Conservation (phyloP, 495 filamentous ascomycete species). For the Penicillium taxi region DNA sequence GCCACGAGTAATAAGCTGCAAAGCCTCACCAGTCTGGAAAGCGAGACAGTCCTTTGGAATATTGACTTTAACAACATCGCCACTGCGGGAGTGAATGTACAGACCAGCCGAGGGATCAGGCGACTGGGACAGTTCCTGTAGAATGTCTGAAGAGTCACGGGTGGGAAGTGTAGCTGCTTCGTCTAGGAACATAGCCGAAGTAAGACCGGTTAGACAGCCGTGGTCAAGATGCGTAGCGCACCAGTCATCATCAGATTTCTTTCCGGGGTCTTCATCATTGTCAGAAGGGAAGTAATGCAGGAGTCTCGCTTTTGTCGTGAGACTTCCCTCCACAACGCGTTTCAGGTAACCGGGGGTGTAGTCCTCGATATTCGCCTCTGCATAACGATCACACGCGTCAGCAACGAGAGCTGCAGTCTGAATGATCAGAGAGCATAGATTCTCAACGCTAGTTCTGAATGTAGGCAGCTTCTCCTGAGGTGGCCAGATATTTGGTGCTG, state of each 20-base stretch:
- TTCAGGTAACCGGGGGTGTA: slow-evolving; percentile 78
- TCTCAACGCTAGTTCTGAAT: slow-evolving; percentile 63
- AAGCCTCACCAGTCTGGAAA: slow-evolving; percentile 90
- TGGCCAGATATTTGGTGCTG: slow-evolving; percentile 80
- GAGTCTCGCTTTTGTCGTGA: slow-evolving; percentile 84
- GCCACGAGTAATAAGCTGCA: slow-evolving; percentile 81
- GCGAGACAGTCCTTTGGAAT: slow-evolving; percentile 87
- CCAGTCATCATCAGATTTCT: slow-evolving; percentile 62
- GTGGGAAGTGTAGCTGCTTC: slow-evolving; percentile 48
- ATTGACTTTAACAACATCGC: slow-evolving; percentile 70
- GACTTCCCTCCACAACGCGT: slow-evolving; percentile 72
- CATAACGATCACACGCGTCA: slow-evolving; percentile 77
- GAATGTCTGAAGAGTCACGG: slow-evolving; percentile 21
- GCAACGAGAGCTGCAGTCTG: slow-evolving; percentile 84
- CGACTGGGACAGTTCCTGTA: slow-evolving; percentile 61
- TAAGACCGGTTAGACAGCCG: slow-evolving; percentile 88
- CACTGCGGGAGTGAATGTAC: slow-evolving; percentile 82
- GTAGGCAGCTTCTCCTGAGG: slow-evolving; percentile 53
- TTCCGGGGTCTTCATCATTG: slow-evolving; percentile 5
- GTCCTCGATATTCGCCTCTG: slow-evolving; percentile 61
- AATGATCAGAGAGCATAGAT: slow-evolving; percentile 77
- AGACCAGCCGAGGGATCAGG: slow-evolving; percentile 80
- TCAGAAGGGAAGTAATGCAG: slow-evolving; percentile 75
- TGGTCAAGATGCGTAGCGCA: slow-evolving; percentile 93
- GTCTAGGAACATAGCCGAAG: slow-evolving; percentile 92